Evolutionary conservation across 2,329 filamentous ascomycete genomes (phyloP).

Genomic region (Hypoxylon sp.): DNA sequence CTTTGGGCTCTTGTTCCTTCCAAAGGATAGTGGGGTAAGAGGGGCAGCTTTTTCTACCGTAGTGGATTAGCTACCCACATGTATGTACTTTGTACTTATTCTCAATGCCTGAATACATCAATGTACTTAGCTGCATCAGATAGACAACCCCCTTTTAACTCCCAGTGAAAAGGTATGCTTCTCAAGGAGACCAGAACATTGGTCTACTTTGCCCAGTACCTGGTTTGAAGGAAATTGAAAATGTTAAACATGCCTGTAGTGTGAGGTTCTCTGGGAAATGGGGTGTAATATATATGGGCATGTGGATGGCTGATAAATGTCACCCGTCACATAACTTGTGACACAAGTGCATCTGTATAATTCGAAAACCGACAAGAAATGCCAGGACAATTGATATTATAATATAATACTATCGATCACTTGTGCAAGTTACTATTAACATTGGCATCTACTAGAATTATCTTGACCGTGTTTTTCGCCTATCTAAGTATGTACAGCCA

Average conservation of each 20-base stretch:
- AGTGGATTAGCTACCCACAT: background rate
- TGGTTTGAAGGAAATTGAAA: no score
- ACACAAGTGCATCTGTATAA: background rate
- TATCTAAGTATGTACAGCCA: conserved; percentile 51
- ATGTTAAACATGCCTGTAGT: background rate
- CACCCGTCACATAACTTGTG: background rate
- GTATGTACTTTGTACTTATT: conserved; percentile 7
- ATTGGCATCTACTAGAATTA: background rate
- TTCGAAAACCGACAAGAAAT: no score
- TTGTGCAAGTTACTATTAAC: background rate
- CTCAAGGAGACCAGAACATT: background rate
- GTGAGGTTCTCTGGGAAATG: background rate
- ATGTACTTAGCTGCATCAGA: background rate
- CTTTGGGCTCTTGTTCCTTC: conserved; percentile 26
- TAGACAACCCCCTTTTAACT: no score
- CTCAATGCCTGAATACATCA: conserved; percentile 19
- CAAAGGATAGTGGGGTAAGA: conserved; percentile 23
- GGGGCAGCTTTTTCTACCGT: conserved; percentile 28
- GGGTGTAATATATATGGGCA: background rate
- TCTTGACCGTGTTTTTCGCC: conserved; percentile 40
- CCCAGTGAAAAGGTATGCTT: background rate
- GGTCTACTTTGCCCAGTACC: no score
- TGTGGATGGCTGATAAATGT: background rate
- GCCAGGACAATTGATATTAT: no score
- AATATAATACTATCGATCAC: background rate